Conservation (phyloP, 2,329 filamentous ascomycete genomes). For the Diaporthe sp. region DNA sequence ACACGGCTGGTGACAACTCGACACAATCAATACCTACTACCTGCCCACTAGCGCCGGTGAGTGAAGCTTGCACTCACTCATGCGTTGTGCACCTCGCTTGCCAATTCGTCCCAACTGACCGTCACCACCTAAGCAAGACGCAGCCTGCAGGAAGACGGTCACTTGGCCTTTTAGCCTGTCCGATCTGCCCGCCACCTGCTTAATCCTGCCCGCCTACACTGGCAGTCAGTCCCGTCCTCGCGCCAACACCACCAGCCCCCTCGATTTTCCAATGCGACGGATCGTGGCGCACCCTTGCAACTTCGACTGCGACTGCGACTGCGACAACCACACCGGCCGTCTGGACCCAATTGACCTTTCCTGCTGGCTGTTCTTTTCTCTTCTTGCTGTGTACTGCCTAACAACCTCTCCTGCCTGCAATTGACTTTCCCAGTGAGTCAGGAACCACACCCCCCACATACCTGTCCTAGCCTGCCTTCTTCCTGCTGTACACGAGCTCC, state of each 20-base stretch:
- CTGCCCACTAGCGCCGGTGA: background rate
- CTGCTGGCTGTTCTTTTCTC: conserved; percentile 17
- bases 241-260: conserved; percentile 45
- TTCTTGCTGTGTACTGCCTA: conserved; percentile 28
- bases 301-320: conserved; percentile 35
- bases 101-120: conserved; percentile 24
- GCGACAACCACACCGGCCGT: conserved; percentile 20
- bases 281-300: conserved; percentile 37
- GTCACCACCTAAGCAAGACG: conserved; percentile 8
- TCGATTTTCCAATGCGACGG: conserved; percentile 39
- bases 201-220: conserved; percentile 32
- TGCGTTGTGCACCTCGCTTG: background rate
- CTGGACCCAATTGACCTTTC: conserved; percentile 36
- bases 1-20: conserved; percentile 17
- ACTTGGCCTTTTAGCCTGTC: conserved; percentile 27
- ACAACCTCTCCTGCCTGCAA: conserved; percentile 34
- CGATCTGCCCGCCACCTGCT: conserved; percentile 38
- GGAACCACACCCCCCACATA: conserved; percentile 1
- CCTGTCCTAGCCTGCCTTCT: background rate
- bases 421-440: conserved; percentile 40
- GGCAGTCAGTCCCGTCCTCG: conserved; percentile 9
- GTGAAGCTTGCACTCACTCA: conserved; percentile 5
- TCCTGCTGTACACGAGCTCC: background rate
- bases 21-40: background rate
- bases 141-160: conserved; percentile 12